Conservation (phyloP, 441 rosid genomes). For the Omphalea diandra region DNA sequence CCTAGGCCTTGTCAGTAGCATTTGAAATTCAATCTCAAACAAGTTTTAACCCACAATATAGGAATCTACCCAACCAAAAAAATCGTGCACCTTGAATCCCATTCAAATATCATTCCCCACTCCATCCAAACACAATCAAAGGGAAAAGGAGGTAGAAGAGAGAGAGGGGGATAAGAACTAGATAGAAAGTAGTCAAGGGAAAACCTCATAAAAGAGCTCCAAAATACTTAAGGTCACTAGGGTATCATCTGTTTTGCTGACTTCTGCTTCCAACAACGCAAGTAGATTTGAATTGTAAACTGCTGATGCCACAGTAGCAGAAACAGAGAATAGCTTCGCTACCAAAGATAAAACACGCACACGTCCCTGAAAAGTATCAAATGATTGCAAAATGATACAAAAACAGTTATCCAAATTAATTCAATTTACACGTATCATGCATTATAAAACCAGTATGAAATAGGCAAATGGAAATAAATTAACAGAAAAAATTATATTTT, state of each 20-base stretch:
- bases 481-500: not conserved
- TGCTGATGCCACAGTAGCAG: conserved; percentile 61
- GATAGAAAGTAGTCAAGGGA: no score
- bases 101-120: no score
- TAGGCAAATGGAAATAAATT: not conserved
- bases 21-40: no score
- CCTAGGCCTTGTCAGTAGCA: no score
- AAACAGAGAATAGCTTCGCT: conserved; percentile 84
- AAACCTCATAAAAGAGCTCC: conserved; percentile 89
- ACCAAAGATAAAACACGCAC: conserved; percentile 70
- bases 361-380: conserved; percentile 59
- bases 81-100: no score
- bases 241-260: conserved; percentile 57
- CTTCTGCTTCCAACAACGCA: conserved; percentile 64
- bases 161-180: no score
- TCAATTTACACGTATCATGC: not conserved
- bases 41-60: no score
- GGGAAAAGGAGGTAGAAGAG: not conserved
- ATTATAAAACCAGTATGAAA: not conserved
- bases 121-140: not conserved
- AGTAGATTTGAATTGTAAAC: conserved; percentile 63
- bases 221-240: conserved; percentile 62
- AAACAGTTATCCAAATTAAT: not conserved
- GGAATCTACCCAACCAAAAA: no score
- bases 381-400: conserved; percentile 12